Evolutionary conservation across 2,329 filamentous ascomycete genomes (phyloP).

Genomic region (Rhexocercosporidium sp.): DNA sequence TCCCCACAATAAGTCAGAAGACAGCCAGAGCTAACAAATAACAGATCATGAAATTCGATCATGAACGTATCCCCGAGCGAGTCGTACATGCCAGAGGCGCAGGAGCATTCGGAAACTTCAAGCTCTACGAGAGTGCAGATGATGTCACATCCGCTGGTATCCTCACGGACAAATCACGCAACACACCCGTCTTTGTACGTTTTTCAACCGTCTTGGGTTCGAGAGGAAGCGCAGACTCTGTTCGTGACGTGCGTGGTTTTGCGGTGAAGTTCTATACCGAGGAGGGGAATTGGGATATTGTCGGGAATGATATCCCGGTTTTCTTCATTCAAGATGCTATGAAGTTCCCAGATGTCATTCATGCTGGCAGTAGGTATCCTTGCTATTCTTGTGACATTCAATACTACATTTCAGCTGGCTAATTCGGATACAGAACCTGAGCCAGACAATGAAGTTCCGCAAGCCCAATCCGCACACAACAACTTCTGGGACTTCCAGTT

Average conservation of each 20-base stretch:
- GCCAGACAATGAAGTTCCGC: conserved; percentile 72
- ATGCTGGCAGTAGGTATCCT: conserved; percentile 45
- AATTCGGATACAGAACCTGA: conserved; percentile 64
- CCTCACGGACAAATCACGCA: conserved; percentile 69
- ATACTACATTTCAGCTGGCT: conserved; percentile 43
- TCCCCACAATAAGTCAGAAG: background rate
- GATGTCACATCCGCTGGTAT: conserved; percentile 69
- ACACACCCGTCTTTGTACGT: conserved; percentile 71
- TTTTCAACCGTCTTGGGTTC: conserved; percentile 82
- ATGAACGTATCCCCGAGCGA: conserved; percentile 70
- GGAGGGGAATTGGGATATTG: conserved; percentile 78
- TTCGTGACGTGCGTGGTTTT: conserved; percentile 83
- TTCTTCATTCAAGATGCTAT: conserved; percentile 80
- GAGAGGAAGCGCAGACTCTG: conserved; percentile 78
- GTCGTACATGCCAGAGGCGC: conserved; percentile 71
- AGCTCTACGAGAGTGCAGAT: conserved; percentile 64
- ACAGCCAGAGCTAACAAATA: background rate
- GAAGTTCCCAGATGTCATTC: conserved; percentile 73
- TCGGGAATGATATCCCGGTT: conserved; percentile 76
- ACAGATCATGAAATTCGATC: conserved; percentile 77
- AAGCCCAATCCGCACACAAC: conserved; percentile 73
- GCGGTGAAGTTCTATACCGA: conserved; percentile 79
- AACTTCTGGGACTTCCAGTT: conserved; percentile 80
- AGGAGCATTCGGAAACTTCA: conserved; percentile 71
- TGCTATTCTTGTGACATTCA: no score